Percentiles rank a stretch among this genome's conserved stretches.
These are phyloP conservation scores for Hygrophoropsis aurantiaca DNA, from an alignment of 768 basidiomycete genomes.

Conservation along the genomic window DNA sequence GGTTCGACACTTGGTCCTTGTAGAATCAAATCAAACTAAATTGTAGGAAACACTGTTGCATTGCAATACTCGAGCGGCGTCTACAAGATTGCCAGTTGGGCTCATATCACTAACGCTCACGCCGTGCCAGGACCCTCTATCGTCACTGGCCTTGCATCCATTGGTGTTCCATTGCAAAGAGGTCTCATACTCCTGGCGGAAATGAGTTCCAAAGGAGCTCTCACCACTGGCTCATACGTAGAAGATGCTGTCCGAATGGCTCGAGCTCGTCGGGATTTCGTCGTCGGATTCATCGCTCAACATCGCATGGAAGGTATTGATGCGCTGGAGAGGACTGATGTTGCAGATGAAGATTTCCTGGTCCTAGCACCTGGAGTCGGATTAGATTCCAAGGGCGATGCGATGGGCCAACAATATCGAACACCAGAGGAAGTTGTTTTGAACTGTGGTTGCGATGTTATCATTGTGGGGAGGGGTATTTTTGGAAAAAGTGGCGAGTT, in stretches of 20 bases:
- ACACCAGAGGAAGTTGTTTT: slow-evolving; percentile 83
- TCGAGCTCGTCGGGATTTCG: slow-evolving; percentile 75
- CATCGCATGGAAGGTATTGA: slow-evolving; percentile 74
- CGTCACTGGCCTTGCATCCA: slow-evolving; percentile 82
- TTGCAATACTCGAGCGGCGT: slow-evolving; percentile 93
- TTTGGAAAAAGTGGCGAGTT: slow-evolving; percentile 62
- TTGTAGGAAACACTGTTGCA: slow-evolving; percentile 89
- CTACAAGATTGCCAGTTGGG: slow-evolving; percentile 93
- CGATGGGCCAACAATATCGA: slow-evolving; percentile 93
- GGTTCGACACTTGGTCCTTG: slow-evolving; percentile 16
- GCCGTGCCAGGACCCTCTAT: slow-evolving; percentile 95
- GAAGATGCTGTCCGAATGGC: slow-evolving; percentile 87
- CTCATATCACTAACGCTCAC: slow-evolving; percentile 97
- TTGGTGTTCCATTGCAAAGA: slow-evolving; percentile 82
- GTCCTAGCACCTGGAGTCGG: slow-evolving; percentile 93
- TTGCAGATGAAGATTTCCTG: slow-evolving; percentile 74
- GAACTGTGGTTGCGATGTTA: slow-evolving; percentile 87
- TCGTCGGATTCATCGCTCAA: slow-evolving; percentile 96
- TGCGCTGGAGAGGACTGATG: slow-evolving; percentile 22
- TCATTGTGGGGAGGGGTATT: slow-evolving; percentile 95
- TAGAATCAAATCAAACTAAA: slow-evolving; percentile 1
- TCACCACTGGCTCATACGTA: slow-evolving; percentile 84
- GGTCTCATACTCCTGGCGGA: slow-evolving; percentile 92
- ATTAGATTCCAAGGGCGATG: slow-evolving; percentile 74
- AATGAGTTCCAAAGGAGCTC: slow-evolving; percentile 90